Conservation (phyloP, 2,329 filamentous ascomycete species). For the Trichoderma arundinaceum region DNA sequence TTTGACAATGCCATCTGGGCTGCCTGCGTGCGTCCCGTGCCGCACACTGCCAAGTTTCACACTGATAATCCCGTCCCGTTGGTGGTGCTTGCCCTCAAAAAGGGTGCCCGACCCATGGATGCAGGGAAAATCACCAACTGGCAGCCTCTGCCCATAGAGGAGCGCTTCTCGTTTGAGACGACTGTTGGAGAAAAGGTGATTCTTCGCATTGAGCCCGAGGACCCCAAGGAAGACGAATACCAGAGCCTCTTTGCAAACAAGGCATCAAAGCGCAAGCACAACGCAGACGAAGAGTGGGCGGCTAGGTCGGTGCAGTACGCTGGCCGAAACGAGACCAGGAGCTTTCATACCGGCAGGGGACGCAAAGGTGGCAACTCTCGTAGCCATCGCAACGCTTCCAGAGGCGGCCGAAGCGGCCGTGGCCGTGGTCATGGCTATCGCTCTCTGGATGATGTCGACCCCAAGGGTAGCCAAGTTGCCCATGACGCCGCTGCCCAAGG, state of each 20-base stretch:
- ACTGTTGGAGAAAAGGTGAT: constrained; percentile 86
- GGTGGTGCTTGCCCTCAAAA: constrained; percentile 81
- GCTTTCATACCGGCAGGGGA: constrained; percentile 51
- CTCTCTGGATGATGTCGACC: constrained; percentile 70
- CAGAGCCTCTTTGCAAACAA: constrained; percentile 68
- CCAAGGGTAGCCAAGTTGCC: constrained; percentile 44
- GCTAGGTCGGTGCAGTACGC: constrained; percentile 46
- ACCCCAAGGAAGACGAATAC: constrained; percentile 65
- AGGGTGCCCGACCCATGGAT: constrained; percentile 77
- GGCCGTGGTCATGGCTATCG: constrained; percentile 62
- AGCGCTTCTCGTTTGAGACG: constrained; percentile 78
- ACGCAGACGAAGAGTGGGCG: constrained; percentile 53
- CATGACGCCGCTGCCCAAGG: not conserved
- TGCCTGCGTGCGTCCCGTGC: constrained; percentile 75
- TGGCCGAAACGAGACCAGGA: constrained; percentile 50
- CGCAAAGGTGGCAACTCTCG: constrained; percentile 47
- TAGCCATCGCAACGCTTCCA: constrained; percentile 48
- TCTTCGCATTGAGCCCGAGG: constrained; percentile 77
- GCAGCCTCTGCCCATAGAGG: constrained; percentile 74
- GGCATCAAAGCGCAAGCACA: constrained; percentile 63
- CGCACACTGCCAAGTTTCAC: constrained; percentile 69
- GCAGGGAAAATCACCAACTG: constrained; percentile 82
- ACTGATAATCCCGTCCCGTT: constrained; percentile 80
- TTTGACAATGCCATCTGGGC: constrained; percentile 88
- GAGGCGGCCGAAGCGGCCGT: constrained; percentile 52